Evolutionary conservation across 1,284 basidiomycete species (phyloP).

Genomic region (Amylostereum areolatum): DNA sequence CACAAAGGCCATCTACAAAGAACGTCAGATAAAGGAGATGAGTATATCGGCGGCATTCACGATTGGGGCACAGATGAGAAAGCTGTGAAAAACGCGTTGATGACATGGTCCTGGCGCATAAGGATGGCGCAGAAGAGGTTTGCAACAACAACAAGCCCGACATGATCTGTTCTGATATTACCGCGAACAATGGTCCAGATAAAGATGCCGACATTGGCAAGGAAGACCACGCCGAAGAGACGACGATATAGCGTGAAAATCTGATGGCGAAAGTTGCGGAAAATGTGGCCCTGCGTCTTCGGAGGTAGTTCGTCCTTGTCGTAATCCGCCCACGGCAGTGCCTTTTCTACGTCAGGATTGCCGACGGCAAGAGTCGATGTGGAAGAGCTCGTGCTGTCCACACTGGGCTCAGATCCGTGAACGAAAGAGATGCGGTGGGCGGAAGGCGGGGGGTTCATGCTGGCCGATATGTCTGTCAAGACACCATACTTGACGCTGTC

Average conservation of each 20-base stretch:
- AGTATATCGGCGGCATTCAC: conserved; percentile 23
- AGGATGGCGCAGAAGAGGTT: conserved; percentile 51
- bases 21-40: neutral
- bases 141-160: conserved; percentile 43
- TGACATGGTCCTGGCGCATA: conserved; percentile 59
- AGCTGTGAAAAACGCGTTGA: conserved; percentile 49
- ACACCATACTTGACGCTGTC: no score
- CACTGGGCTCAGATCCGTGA: no score
- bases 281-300: conserved; percentile 39
- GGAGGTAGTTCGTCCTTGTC: conserved; percentile 42
- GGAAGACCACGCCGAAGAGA: conserved; percentile 50
- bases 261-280: conserved; percentile 48
- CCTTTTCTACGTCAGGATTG: no score
- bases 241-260: conserved; percentile 52
- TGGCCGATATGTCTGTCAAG: no score
- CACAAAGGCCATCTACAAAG: conserved; percentile 42
- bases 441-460: no score
- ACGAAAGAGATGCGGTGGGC: no score
- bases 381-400: no score
- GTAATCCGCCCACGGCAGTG: conserved; percentile 44
- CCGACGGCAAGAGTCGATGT: no score
- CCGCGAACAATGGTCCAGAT: conserved; percentile 34
- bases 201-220: conserved; percentile 43
- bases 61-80: conserved; percentile 43
- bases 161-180: conserved; percentile 34